Evolutionary conservation across 1,284 basidiomycete genomes (phyloP).

Genomic region (Erythrobasidium hasegawianum): DNA sequence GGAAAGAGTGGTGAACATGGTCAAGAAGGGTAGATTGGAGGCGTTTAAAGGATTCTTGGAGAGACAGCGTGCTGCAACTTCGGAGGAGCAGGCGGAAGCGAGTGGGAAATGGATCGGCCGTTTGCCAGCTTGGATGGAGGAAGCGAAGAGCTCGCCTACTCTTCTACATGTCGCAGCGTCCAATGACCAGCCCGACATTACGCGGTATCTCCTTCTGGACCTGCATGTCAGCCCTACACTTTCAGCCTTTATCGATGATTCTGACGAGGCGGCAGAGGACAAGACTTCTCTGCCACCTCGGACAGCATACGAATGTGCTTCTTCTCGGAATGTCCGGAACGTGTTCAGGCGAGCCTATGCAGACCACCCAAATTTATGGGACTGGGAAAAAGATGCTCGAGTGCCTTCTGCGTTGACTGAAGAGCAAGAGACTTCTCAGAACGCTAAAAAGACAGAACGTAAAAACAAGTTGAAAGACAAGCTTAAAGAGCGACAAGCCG

Average conservation of each 20-base stretch:
- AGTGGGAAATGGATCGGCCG: constrained; percentile 55
- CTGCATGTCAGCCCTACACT: constrained; percentile 72
- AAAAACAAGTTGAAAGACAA: constrained; percentile 80
- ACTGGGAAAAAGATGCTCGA: constrained; percentile 78
- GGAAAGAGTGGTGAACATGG: constrained; percentile 79
- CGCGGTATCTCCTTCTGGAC: constrained; percentile 74
- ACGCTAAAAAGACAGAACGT: constrained; percentile 77
- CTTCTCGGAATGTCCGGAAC: constrained; percentile 67
- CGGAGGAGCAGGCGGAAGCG: constrained; percentile 46
- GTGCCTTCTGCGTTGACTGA: constrained; percentile 79
- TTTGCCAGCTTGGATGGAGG: constrained; percentile 66
- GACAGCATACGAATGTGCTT: constrained; percentile 80
- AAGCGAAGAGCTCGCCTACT: constrained; percentile 55
- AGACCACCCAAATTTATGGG: constrained; percentile 76
- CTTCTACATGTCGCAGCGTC: constrained; percentile 74
- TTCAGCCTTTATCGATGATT: not conserved
- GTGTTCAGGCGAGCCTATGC: constrained; percentile 81
- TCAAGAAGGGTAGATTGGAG: constrained; percentile 75
- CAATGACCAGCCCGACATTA: constrained; percentile 70
- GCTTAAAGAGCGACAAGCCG: constrained; percentile 61
- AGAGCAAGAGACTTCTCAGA: constrained; percentile 77
- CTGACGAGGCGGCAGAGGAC: not conserved
- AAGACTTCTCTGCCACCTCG: constrained; percentile 45
- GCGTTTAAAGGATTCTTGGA: constrained; percentile 75
- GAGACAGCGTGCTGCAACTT: constrained; percentile 58